Evolutionary conservation across 2,329 filamentous ascomycete species (phyloP).

Genomic region (Niveomyces coronatus): DNA sequence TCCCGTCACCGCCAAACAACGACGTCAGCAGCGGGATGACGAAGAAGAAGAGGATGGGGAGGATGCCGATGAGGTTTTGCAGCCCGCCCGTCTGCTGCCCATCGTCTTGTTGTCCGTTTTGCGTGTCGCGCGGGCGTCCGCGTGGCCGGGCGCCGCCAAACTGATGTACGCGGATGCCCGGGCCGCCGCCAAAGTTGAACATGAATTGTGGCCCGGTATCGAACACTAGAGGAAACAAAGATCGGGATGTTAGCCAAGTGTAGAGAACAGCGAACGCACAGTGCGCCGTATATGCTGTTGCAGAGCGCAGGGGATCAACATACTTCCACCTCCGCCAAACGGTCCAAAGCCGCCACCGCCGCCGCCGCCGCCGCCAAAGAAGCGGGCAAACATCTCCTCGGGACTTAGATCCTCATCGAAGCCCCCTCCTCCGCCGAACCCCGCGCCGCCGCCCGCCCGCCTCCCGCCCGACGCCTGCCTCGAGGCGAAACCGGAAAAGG

Average conservation of each 20-base stretch:
- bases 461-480: conserved; percentile 32
- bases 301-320: conserved; percentile 11
- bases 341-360: conserved; percentile 54
- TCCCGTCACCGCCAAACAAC: conserved; percentile 54
- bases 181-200: conserved; percentile 88
- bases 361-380: conserved; percentile 76
- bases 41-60: conserved; percentile 85
- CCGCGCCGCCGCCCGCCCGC: conserved; percentile 14
- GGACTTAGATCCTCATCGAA: conserved; percentile 91
- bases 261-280: too few species aligned
- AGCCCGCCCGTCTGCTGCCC: conserved; percentile 36
- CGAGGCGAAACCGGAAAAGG: conserved; percentile 10
- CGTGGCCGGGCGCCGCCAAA: conserved; percentile 76
- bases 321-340: conserved; percentile 31
- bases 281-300: background rate
- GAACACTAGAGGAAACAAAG: conserved; percentile 41
- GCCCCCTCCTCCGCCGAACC: conserved; percentile 41
- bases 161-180: conserved; percentile 87
- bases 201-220: conserved; percentile 80
- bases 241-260: background rate
- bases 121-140: conserved; percentile 59
- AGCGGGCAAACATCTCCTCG: conserved; percentile 93
- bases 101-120: conserved; percentile 36
- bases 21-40: conserved; percentile 75
- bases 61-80: conserved; percentile 58